A percentile compares a stretch with the other conserved stretches of the same genome.
These are phyloP conservation scores for Lyophyllum atratum DNA, from an alignment of 768 basidiomycete genomes.

Conservation along the genomic window DNA sequence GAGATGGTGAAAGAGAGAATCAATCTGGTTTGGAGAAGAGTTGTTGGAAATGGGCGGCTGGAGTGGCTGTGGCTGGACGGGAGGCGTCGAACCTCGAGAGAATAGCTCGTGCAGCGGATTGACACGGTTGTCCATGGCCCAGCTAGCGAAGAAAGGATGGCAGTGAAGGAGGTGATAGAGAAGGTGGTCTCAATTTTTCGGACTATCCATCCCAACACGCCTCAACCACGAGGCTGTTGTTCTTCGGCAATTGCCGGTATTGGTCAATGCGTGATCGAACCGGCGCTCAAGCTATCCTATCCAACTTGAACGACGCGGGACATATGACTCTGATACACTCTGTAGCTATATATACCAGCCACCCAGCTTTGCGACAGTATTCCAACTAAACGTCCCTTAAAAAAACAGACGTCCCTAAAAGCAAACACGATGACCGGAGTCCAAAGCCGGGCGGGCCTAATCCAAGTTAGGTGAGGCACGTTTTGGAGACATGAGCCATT, in stretches of 20 bases:
- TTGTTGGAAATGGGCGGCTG: constrained; percentile 41
- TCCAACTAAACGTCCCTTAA: too few relatives aligned
- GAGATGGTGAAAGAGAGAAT: constrained; percentile 66
- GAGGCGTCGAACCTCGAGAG: constrained; percentile 56
- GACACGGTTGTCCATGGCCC: constrained; percentile 42
- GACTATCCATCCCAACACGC: constrained; percentile 36
- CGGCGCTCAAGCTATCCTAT: too few relatives aligned
- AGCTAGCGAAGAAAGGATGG: constrained; percentile 13
- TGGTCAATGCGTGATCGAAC: constrained; percentile 9
- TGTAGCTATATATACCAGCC: too few relatives aligned
- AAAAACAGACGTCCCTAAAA: too few relatives aligned
- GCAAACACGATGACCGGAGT: too few relatives aligned
- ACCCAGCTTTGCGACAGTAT: too few relatives aligned
- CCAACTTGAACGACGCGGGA: too few relatives aligned
- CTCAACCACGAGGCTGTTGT: constrained; percentile 44
- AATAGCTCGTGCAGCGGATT: constrained; percentile 51
- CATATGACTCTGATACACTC: too few relatives aligned
- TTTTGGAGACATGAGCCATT: constrained; percentile 10
- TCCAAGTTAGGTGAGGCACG: too few relatives aligned
- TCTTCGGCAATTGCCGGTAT: constrained; percentile 31
- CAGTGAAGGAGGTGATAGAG: constrained; percentile 13
- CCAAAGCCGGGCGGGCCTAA: too few relatives aligned
- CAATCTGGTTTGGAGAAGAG: constrained; percentile 61
- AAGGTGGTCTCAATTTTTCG: constrained; percentile 20
- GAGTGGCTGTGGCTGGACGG: constrained; percentile 33